Conservation (phyloP, 257 asterid species). For the Linderniella brevidens region DNA sequence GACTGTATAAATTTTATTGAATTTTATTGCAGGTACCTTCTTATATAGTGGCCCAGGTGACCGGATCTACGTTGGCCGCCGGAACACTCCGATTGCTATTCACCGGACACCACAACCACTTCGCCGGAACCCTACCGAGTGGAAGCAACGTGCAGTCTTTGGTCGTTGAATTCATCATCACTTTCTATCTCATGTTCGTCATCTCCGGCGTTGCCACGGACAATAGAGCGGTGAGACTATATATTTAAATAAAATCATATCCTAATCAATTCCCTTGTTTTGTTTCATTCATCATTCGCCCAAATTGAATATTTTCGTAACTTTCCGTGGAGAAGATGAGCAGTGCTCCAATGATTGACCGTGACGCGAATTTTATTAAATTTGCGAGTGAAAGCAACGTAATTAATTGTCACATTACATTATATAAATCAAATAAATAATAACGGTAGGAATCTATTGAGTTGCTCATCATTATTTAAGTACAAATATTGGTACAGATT, state of each 20-base stretch:
- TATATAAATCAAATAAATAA: no score
- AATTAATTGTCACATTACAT: no score
- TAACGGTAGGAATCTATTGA: neutral
- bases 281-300: neutral
- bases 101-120: conserved; percentile 47
- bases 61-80: conserved; percentile 61
- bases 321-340: no score
- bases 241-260: neutral
- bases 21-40: conserved; percentile 42
- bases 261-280: neutral
- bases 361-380: no score
- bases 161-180: conserved; percentile 61
- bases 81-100: conserved; percentile 64
- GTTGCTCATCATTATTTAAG: neutral
- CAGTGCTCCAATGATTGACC: no score
- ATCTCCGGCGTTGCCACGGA: conserved; percentile 90
- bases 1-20: neutral
- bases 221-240: conserved; percentile 53
- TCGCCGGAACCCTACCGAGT: conserved; percentile 54
- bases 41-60: conserved; percentile 47
- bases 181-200: conserved; percentile 85
- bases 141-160: conserved; percentile 51
- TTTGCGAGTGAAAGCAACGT: no score
- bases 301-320: no score
- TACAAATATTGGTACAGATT: conserved; percentile 30